These are phyloP conservation scores for Sporobolomyces pararoseus DNA, from an alignment of 768 basidiomycete species.

Conservation along the genomic window DNA sequence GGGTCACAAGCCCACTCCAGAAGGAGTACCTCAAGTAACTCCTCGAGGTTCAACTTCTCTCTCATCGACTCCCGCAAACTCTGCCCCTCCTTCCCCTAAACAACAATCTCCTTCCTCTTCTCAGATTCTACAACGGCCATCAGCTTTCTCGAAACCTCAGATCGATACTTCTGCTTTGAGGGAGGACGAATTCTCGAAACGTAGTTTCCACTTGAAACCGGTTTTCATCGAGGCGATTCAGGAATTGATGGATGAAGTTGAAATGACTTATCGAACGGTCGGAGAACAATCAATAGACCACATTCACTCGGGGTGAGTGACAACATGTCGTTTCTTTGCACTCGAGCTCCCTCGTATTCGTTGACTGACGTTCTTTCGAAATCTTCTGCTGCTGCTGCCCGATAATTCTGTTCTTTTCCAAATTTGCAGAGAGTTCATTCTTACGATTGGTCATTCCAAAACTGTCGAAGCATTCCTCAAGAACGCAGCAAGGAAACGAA, in stretches of 20 bases:
- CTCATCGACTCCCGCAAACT: neutral
- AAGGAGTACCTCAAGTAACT: conserved; percentile 3
- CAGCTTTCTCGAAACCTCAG: conserved; percentile 4
- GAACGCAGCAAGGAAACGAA: conserved; percentile 78
- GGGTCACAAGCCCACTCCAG: conserved; percentile 29
- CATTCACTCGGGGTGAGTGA: conserved; percentile 88
- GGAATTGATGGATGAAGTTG: conserved; percentile 91
- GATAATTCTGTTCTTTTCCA: neutral
- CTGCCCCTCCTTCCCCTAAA: conserved; percentile 7
- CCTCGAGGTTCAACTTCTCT: conserved; percentile 3
- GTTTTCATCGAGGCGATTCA: conserved; percentile 95
- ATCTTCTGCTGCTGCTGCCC: neutral
- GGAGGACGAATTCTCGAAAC: conserved; percentile 48
- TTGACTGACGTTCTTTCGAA: too few relatives aligned
- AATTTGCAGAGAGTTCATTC: conserved; percentile 76
- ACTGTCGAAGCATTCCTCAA: conserved; percentile 93
- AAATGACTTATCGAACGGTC: conserved; percentile 90
- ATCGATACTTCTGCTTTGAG: conserved; percentile 12
- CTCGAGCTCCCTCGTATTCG: too few relatives aligned
- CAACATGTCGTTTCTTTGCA: neutral
- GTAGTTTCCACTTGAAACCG: conserved; percentile 62
- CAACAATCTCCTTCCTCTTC: conserved; percentile 18
- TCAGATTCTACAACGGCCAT: conserved; percentile 23
- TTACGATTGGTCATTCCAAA: conserved; percentile 87
- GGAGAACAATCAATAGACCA: conserved; percentile 92